Base-by-base conservation (phyloP, 1,284 basidiomycete genomes). In the Ganoderma lucidum region DNA sequence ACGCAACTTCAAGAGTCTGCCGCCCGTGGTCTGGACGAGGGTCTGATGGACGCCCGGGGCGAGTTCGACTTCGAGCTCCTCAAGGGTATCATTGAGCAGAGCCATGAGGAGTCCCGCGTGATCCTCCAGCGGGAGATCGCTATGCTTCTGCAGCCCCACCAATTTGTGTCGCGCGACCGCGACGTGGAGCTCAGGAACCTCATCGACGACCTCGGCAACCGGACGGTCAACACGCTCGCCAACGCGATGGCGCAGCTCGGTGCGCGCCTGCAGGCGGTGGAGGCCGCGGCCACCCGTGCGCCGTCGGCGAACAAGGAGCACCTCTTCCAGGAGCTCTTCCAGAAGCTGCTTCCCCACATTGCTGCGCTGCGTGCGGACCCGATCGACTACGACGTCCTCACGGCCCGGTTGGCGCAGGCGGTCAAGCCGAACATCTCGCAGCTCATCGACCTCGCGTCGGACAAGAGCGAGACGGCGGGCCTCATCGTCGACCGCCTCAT, bases 371-470 rank as follows among this genome's bases (percentile, higher is more conserved):
- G 86, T 42, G 81, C 86, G 28, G 91, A 93, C 62, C 83, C 87
- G 14, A 84, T 95, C 63, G 93, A 95, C 77, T 93, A 95, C 75
- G 92, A 94, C 55, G 84, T 85, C 70, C 82, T 95, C 68, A 95
- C 93, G 0, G 82, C 81, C 44, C 88, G 89, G 73, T 87, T 95
- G 17, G 86, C 91, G 17, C 92, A 95, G 78, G 92, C 93, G 0
- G 93, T 95, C 75, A 95, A 95, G 76, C 93, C 94, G 9, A 92
- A 95, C 74, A 94, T 95, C 30, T 87, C 91, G 2, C 93, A 95
- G 75, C 88, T 95, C 70, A 95, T 95, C 71, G 93, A 95, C 77
- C 86, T 95, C 62, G 90, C 93, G 23, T 93, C 92, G 0, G 93
- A 95, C 77, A 95, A 95, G 78, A 86, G 91, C 44, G 93, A 95